Base-by-base conservation (phyloP, 495 filamentous ascomycete genomes). In the Penicillium robsamsonii region DNA sequence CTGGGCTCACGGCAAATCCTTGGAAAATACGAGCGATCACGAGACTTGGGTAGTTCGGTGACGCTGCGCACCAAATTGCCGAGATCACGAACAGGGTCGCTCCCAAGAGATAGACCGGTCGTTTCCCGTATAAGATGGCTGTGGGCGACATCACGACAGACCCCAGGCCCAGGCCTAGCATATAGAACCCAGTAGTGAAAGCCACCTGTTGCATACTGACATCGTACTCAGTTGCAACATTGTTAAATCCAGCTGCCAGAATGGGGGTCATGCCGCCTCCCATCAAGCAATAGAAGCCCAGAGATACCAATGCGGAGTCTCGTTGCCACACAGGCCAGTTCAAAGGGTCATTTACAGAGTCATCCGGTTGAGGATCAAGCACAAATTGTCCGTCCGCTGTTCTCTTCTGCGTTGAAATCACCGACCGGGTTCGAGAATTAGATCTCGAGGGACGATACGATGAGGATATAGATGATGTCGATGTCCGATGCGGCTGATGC, bases 181-280 rank as follows among this genome's bases (percentile, higher is more conserved):
- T 98, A 69, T 91, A 97, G 13, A 98, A 72, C 0, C 94, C 94
- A 1, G 94, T 96, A 1, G 94, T 97, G 42, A 94, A 83, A 1
- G 94, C 88, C 33, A 97, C 92, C 57, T 81, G 69, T 29, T 90
- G 79, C 13, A 88, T 85, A 5, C 82, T 78, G 13, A 96, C 85
- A 55, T 80, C 58, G 64, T 89, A 96, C 3, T 81, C 83, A 0
- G 74, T 54, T 17, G 92, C 87, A 25, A 98, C 89, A 41, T 94
- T 76, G 17, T 81, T 84, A 70, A 98, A 97, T 6, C 92, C 94
- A 4, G 94, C 94, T 0, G 94, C 93, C 7, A 98, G 77, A 30
- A 96, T 79, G 0, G 93, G 88, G 0, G 93, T 96, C 80, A 96
- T 96, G 33, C 93, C 93, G 17, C 94, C 93, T 52, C 93, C 93